Percentiles rank a stretch among this genome's conserved stretches.
Evolutionary conservation across 768 basidiomycete species (phyloP).

Genomic region (Amanita inopinata): DNA sequence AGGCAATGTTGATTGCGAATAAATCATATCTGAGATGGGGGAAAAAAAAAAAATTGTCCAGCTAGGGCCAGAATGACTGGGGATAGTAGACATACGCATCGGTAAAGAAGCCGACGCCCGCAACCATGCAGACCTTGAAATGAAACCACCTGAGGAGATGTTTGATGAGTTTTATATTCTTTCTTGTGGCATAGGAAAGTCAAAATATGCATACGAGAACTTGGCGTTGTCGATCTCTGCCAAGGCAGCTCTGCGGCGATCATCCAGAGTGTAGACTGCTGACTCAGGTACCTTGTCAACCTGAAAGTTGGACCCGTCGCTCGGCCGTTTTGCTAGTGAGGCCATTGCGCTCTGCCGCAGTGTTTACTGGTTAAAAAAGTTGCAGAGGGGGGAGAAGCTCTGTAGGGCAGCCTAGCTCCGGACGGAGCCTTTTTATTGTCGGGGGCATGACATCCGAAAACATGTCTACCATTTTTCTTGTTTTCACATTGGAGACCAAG

Average conservation of each 20-base stretch:
- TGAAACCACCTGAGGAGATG: conserved; percentile 70
- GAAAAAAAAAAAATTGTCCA: neutral
- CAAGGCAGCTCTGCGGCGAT: conserved; percentile 71
- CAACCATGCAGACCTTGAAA: conserved; percentile 57
- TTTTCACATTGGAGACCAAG: conserved; percentile 15
- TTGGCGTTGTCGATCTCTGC: conserved; percentile 80
- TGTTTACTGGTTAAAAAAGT: too few relatives aligned
- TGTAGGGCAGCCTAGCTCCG: conserved; percentile 3
- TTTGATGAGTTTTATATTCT: too few relatives aligned
- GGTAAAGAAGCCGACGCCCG: conserved; percentile 88
- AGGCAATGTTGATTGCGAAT: conserved; percentile 84
- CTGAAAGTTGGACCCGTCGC: conserved; percentile 22
- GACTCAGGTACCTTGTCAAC: conserved; percentile 12
- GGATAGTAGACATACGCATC: conserved; percentile 60
- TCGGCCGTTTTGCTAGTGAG: conserved; percentile 28
- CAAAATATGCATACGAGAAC: conserved; percentile 79
- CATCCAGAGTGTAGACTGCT: conserved; percentile 42
- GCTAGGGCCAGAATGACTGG: too few relatives aligned
- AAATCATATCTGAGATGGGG: conserved; percentile 53
- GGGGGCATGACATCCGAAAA: conserved; percentile 1
- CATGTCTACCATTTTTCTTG: conserved; percentile 24
- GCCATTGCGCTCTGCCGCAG: too few relatives aligned
- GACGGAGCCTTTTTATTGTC: conserved; percentile 2
- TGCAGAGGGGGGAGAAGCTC: conserved; percentile 5
- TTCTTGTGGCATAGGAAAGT: too few relatives aligned